These are phyloP conservation scores for Yamadazyma conglobata DNA, from an alignment of 1,139 yeast genomes.

Conservation along the genomic window DNA sequence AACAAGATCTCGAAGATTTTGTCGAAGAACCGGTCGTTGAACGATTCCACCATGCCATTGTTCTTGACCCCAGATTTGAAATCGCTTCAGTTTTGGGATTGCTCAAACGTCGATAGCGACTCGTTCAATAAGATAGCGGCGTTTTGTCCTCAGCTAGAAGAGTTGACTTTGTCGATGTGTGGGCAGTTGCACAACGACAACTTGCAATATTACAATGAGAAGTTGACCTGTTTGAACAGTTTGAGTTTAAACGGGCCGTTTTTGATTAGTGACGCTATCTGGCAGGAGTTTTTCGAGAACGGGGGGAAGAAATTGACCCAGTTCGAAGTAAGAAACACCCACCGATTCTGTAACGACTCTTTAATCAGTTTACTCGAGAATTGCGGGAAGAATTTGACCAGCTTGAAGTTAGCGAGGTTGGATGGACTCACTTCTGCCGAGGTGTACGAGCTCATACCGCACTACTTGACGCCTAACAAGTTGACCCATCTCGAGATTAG, in stretches of 20 bases:
- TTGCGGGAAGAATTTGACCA: slow-evolving; percentile 54
- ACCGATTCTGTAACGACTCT: slow-evolving; percentile 70
- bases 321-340: slow-evolving; percentile 76
- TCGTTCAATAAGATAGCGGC: slow-evolving; percentile 71
- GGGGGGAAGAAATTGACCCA: slow-evolving; percentile 26
- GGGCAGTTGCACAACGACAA: slow-evolving; percentile 86
- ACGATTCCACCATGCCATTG: slow-evolving; percentile 65
- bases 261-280: slow-evolving; percentile 65
- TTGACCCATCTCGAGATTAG: slow-evolving; percentile 63
- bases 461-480: slow-evolving; percentile 44
- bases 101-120: slow-evolving; percentile 70
- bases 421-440: slow-evolving; percentile 64
- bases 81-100: slow-evolving; percentile 80
- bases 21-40: slow-evolving; percentile 75
- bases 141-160: slow-evolving; percentile 69
- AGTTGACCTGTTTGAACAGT: slow-evolving; percentile 50
- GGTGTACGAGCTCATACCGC: slow-evolving; percentile 63
- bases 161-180: slow-evolving; percentile 79
- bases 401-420: slow-evolving; percentile 53
- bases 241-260: slow-evolving; percentile 83
- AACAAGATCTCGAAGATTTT: slow-evolving; percentile 69
- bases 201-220: slow-evolving; percentile 56
- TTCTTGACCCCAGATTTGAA: slow-evolving; percentile 62
- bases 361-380: slow-evolving; percentile 59
- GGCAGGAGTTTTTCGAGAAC: slow-evolving; percentile 69